Evolutionary conservation across 306 rosid genomes (phyloP).

Genomic region (Sechiopsis laciniata): DNA sequence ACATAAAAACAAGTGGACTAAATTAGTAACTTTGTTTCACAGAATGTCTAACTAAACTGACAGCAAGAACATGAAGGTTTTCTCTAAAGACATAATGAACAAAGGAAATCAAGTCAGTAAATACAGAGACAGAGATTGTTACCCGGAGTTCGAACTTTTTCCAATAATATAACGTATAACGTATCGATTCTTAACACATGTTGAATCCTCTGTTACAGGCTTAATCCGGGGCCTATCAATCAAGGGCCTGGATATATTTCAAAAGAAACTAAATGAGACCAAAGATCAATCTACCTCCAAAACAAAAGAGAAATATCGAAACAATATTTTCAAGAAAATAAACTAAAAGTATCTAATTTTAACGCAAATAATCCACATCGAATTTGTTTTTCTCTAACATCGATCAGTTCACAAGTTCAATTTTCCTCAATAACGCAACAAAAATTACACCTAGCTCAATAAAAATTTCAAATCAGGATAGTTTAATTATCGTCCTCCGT

Average conservation of each 20-base stretch:
- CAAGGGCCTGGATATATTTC: conserved; percentile 43
- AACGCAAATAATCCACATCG: conserved; percentile 41
- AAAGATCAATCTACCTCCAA: not conserved
- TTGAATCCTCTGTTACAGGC: conserved; percentile 75
- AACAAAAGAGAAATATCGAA: not conserved
- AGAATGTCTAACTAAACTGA: not conserved
- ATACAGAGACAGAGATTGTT: not conserved
- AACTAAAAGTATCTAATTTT: conserved; percentile 27
- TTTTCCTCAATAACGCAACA: not conserved
- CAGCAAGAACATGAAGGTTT: not conserved
- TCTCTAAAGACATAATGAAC: not conserved
- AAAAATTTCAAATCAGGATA: conserved; percentile 1
- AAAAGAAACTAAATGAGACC: not conserved
- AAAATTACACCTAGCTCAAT: not conserved
- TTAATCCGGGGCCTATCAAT: conserved; percentile 79
- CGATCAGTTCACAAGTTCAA: conserved; percentile 2
- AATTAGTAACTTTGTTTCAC: not conserved
- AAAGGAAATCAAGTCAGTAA: not conserved
- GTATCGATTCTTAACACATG: conserved; percentile 56
- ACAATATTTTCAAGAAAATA: not conserved
- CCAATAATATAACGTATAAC: conserved; percentile 65
- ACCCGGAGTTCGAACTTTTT: conserved; percentile 57
- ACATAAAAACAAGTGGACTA: not conserved
- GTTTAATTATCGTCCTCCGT: not conserved
- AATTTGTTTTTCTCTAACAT: conserved; percentile 75